phyloP scores from a whole-genome alignment of 306 rosid species.

The Fagus sylvatica region DNA sequence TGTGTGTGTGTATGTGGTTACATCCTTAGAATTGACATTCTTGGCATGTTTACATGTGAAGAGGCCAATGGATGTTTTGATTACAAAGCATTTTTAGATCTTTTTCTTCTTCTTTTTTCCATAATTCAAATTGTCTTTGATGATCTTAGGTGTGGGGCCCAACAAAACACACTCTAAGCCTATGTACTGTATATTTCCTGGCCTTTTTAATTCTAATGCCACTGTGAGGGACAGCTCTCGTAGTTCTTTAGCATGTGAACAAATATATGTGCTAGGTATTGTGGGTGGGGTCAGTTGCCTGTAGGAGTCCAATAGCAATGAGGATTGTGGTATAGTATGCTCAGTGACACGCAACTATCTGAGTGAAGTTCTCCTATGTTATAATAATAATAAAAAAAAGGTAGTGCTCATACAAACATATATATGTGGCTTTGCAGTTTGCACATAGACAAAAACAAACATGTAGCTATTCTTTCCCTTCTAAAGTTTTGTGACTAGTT shows the following conservation, averaged over 20 bases:
- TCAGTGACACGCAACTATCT: too few species aligned
- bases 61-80: background rate
- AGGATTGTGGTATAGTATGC: too few species aligned
- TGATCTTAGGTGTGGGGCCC: conserved; percentile 18
- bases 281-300: too few species aligned
- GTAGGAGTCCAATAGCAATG: too few species aligned
- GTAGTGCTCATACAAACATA: background rate
- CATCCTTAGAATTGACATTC: conserved; percentile 10
- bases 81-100: background rate
- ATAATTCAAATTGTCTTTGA: background rate
- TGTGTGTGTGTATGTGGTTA: background rate
- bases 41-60: conserved; percentile 2
- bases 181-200: background rate
- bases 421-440: background rate
- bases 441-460: background rate
- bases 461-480: background rate
- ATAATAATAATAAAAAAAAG: too few species aligned
- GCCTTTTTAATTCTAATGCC: too few species aligned
- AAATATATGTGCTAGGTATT: too few species aligned
- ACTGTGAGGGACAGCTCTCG: too few species aligned
- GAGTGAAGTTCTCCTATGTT: too few species aligned
- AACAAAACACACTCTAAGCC: background rate
- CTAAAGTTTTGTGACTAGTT: background rate
- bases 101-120: background rate
- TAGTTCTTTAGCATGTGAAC: too few species aligned